Evolutionary conservation across 768 basidiomycete genomes (phyloP).

Genomic region (Boletales sp.): DNA sequence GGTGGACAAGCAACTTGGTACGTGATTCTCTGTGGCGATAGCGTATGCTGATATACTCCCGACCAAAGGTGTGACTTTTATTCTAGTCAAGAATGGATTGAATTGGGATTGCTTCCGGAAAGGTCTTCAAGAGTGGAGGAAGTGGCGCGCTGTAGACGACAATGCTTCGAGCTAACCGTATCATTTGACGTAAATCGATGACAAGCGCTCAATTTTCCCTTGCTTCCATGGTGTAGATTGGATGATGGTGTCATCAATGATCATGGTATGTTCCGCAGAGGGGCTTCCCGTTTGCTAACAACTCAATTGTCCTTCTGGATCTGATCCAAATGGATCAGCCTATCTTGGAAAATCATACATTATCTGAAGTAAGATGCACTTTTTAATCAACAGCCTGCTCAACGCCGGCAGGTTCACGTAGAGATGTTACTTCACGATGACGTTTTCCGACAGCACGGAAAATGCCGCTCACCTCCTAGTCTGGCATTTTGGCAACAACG

Average conservation of each 20-base stretch:
- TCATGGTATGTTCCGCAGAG: constrained; percentile 5
- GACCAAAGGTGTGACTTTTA: constrained; percentile 71
- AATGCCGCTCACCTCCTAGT: constrained; percentile 1
- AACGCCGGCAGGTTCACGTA: not conserved
- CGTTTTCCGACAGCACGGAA: constrained; percentile 6
- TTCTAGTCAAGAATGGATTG: constrained; percentile 63
- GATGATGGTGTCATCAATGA: not conserved
- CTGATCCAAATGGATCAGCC: not conserved
- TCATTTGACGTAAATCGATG: not conserved
- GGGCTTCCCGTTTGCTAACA: not conserved
- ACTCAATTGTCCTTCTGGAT: not conserved
- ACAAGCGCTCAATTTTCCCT: not conserved
- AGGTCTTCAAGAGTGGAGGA: constrained; percentile 74
- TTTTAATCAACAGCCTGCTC: not conserved
- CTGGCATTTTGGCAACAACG: not conserved
- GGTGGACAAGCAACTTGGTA: constrained; percentile 49
- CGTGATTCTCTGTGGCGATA: not conserved
- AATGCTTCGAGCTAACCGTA: constrained; percentile 5
- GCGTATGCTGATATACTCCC: not conserved
- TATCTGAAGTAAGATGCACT: not conserved
- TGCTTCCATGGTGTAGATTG: not conserved
- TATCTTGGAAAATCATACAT: constrained; percentile 10
- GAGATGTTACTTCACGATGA: not conserved
- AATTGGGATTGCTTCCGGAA: constrained; percentile 58
- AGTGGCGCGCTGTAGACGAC: constrained; percentile 31